Evolutionary conservation across 352 stramenopile species (phyloP).

Genomic region (Pythium vanterpoolii): DNA sequence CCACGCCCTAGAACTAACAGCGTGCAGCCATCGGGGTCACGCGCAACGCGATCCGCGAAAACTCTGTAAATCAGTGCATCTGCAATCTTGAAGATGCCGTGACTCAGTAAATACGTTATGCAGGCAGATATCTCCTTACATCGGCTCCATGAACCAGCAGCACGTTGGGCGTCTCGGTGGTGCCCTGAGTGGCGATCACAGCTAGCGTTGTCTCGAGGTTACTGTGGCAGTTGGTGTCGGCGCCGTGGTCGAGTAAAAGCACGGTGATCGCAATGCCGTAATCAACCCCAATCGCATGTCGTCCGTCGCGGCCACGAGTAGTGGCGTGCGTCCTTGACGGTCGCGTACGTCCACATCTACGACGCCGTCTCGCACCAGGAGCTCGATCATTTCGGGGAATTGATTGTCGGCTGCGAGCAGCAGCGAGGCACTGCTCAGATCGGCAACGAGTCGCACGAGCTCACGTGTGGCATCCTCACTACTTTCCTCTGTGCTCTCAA

Average conservation of each 20-base stretch:
- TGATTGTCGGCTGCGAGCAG: too few relatives aligned
- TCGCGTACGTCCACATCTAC: too few relatives aligned
- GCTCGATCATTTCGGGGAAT: too few relatives aligned
- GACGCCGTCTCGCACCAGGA: too few relatives aligned
- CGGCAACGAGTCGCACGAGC: too few relatives aligned
- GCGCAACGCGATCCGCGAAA: not conserved
- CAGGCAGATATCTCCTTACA: not conserved
- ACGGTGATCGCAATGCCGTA: too few relatives aligned
- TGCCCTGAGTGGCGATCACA: not conserved
- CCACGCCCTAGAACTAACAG: not conserved
- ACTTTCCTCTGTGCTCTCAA: too few relatives aligned
- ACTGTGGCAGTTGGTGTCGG: slow-evolving; percentile 3
- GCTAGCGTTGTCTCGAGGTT: not conserved
- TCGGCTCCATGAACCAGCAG: not conserved
- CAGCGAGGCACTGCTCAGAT: too few relatives aligned
- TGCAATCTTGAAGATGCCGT: not conserved
- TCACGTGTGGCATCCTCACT: too few relatives aligned
- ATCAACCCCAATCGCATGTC: too few relatives aligned
- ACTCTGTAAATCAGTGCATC: not conserved
- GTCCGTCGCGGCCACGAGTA: too few relatives aligned
- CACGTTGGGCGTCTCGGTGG: not conserved
- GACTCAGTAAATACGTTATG: not conserved
- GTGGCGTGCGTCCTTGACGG: too few relatives aligned
- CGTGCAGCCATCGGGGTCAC: not conserved
- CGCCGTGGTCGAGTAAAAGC: slow-evolving; percentile 24